A percentile compares a stretch with the other conserved stretches of the same genome.
Conservation (phyloP, 1,284 basidiomycete species). For the Malassezia sp. region DNA sequence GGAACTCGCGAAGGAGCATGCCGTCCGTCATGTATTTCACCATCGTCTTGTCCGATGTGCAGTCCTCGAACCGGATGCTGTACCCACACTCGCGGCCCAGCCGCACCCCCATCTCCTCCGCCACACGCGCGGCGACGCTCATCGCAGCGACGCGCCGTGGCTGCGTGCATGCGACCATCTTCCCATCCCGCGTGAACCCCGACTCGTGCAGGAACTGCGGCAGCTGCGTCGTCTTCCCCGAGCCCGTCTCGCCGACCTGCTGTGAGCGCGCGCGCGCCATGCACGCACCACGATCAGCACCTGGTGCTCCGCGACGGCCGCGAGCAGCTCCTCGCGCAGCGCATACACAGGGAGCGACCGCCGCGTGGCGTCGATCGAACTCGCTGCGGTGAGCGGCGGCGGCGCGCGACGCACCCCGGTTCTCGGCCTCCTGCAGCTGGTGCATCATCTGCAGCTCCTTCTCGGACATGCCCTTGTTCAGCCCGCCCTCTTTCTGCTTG, state of each 20-base stretch:
- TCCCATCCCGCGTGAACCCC: slow-evolving; percentile 74
- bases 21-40: slow-evolving; percentile 47
- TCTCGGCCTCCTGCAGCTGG: slow-evolving; percentile 83
- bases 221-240: slow-evolving; percentile 94
- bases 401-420: too few relatives aligned
- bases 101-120: slow-evolving; percentile 93
- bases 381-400: too few relatives aligned
- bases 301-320: slow-evolving; percentile 80
- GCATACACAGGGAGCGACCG: slow-evolving; percentile 41
- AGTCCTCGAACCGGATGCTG: slow-evolving; percentile 91
- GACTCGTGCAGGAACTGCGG: slow-evolving; percentile 97
- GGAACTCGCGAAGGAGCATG: slow-evolving; percentile 45
- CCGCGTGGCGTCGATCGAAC: slow-evolving; percentile 38
- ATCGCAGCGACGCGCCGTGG: slow-evolving; percentile 97
- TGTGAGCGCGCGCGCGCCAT: too few relatives aligned
- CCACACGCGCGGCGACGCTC: slow-evolving; percentile 96
- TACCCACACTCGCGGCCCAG: slow-evolving; percentile 96
- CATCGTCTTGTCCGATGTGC: slow-evolving; percentile 69
- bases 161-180: slow-evolving; percentile 90
- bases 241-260: slow-evolving; percentile 59
- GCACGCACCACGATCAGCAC: slow-evolving; percentile 49
- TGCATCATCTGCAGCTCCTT: slow-evolving; percentile 66
- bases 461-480: slow-evolving; percentile 1
- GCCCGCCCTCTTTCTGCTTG: slow-evolving; percentile 50
- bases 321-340: slow-evolving; percentile 50